Evolutionary conservation across 192 early-diverging fungal genomes (phyloP).

Genomic region (Backusella luteola): DNA sequence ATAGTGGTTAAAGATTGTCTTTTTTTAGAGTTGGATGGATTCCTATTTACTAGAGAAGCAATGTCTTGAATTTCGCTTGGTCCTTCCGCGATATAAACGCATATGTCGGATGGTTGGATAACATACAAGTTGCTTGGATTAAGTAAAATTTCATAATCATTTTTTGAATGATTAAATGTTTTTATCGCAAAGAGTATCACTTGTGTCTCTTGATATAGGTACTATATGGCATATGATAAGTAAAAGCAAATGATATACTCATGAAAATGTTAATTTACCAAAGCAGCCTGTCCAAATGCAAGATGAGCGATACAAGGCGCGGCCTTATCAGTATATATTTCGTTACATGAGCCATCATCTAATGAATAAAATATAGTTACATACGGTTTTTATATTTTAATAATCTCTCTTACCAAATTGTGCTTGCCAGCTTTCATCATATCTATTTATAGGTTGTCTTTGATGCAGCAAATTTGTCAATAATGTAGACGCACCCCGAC

Average conservation of each 20-base stretch:
- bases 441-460: slow-evolving; percentile 46
- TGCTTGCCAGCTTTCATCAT: slow-evolving; percentile 60
- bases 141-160: slow-evolving; percentile 43
- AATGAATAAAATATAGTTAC: background rate
- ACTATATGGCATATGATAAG: background rate
- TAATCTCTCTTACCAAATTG: slow-evolving; percentile 45
- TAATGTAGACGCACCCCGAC: slow-evolving; percentile 55
- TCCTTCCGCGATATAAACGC: slow-evolving; percentile 53
- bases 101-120: slow-evolving; percentile 41
- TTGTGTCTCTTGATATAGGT: slow-evolving; percentile 44
- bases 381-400: background rate
- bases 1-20: background rate
- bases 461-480: slow-evolving; percentile 63
- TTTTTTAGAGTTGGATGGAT: background rate
- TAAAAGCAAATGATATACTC: background rate
- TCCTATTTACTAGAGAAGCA: slow-evolving; percentile 17
- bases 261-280: background rate
- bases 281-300: slow-evolving; percentile 55
- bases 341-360: slow-evolving; percentile 61
- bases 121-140: slow-evolving; percentile 52
- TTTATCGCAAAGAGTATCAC: slow-evolving; percentile 46
- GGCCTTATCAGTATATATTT: slow-evolving; percentile 49
- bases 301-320: slow-evolving; percentile 52
- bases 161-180: slow-evolving; percentile 9
- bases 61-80: slow-evolving; percentile 41